Conservation (phyloP, 2,329 filamentous ascomycete species). For the Fusarium irregulare region DNA sequence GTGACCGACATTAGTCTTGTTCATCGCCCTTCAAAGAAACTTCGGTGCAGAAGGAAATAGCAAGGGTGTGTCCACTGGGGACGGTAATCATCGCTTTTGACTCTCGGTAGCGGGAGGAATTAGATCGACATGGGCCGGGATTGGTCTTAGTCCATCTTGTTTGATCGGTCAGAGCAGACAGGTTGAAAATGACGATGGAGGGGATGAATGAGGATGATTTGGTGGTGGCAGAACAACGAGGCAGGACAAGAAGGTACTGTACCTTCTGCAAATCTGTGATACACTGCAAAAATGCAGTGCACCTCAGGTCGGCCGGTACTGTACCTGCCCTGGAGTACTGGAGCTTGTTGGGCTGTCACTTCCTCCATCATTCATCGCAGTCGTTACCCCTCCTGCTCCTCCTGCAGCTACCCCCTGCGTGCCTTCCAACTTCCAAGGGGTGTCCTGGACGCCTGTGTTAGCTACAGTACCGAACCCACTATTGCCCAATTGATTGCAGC, state of each 20-base stretch:
- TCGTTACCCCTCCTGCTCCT: conserved; percentile 29
- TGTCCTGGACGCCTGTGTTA: background rate
- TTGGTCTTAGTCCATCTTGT: conserved; percentile 15
- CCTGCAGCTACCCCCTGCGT: conserved; percentile 9
- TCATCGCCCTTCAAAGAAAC: background rate
- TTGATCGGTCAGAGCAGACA: conserved; percentile 11
- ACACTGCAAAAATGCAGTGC: conserved; percentile 1
- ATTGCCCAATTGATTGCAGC: background rate
- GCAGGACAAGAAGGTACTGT: conserved; percentile 10
- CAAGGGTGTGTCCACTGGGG: background rate
- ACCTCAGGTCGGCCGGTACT: background rate
- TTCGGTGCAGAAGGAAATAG: conserved; percentile 4
- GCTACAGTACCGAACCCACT: background rate
- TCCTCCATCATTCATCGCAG: conserved; percentile 9
- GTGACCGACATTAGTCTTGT: conserved; percentile 5
- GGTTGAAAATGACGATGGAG: conserved; percentile 12
- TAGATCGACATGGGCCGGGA: conserved; percentile 14
- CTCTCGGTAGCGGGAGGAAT: conserved; percentile 35
- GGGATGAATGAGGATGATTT: background rate
- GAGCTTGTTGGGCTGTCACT: background rate
- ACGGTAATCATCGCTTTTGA: conserved; percentile 15
- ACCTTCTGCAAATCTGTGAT: background rate
- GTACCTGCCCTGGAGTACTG: background rate
- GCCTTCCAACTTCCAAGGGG: background rate
- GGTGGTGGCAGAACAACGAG: conserved; percentile 19